Evolutionary conservation across 768 basidiomycete species (phyloP).

Genomic region (Grammothele lineata): DNA sequence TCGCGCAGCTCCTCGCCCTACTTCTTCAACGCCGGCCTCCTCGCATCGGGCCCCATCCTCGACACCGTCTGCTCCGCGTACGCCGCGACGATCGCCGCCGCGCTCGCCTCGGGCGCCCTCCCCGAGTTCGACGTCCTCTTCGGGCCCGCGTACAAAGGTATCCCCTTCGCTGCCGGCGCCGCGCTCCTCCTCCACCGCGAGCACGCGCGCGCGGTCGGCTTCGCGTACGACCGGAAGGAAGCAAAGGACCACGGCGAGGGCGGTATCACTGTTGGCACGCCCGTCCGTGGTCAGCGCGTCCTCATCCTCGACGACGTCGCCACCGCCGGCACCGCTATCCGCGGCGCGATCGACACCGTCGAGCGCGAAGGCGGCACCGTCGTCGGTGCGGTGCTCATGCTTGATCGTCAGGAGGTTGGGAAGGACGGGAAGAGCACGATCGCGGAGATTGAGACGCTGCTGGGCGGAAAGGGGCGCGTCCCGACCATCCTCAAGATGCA

Average conservation of each 20-base stretch:
- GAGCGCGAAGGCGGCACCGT: conserved; percentile 67
- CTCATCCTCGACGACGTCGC: conserved; percentile 96
- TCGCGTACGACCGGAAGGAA: conserved; percentile 94
- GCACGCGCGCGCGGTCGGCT: conserved; percentile 64
- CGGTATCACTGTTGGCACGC: conserved; percentile 82
- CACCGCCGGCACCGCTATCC: conserved; percentile 86
- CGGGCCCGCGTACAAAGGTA: conserved; percentile 97
- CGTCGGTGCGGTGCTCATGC: conserved; percentile 81
- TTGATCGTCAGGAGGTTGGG: conserved; percentile 86
- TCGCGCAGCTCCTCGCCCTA: conserved; percentile 86
- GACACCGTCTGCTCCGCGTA: conserved; percentile 76
- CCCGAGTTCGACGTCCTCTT: conserved; percentile 79
- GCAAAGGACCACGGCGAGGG: conserved; percentile 96
- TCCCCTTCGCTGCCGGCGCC: conserved; percentile 85
- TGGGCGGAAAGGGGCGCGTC: conserved; percentile 68
- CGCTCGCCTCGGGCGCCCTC: conserved; percentile 32
- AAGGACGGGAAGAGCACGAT: conserved; percentile 72
- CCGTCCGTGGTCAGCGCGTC: conserved; percentile 76
- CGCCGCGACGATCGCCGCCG: conserved; percentile 68
- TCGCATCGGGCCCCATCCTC: conserved; percentile 82
- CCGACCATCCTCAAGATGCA: conserved; percentile 79
- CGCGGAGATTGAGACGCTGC: conserved; percentile 70
- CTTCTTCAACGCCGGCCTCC: conserved; percentile 93
- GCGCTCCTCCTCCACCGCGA: conserved; percentile 68
- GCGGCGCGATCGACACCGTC: conserved; percentile 77